phyloP scores from a whole-genome alignment of 306 rosid species.

The Cucurbita ficifolia region DNA sequence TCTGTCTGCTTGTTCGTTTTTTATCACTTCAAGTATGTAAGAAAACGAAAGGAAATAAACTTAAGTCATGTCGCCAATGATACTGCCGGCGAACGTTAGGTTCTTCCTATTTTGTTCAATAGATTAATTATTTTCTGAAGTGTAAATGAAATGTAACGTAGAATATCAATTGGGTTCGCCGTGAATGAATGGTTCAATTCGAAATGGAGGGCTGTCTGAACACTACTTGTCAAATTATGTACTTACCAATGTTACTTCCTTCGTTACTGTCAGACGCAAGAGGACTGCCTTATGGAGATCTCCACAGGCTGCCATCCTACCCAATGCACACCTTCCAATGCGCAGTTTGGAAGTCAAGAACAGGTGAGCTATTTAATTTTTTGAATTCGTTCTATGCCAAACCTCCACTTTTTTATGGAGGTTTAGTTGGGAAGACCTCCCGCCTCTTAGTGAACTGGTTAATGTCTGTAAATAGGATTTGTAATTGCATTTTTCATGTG shows the following conservation, averaged over 20 bases:
- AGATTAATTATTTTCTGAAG: not conserved
- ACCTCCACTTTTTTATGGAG: not conserved
- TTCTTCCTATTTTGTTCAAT: not conserved
- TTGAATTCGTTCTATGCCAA: not conserved
- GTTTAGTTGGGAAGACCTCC: not conserved
- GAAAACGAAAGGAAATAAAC: not conserved
- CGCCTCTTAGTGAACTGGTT: not conserved
- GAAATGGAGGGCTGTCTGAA: not conserved
- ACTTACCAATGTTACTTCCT: not conserved
- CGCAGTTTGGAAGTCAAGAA: slow-evolving; percentile 80
- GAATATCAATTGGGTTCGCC: not conserved
- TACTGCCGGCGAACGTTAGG: not conserved
- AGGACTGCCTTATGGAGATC: slow-evolving; percentile 42
- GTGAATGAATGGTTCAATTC: not conserved
- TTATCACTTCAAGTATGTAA: not conserved
- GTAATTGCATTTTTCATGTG: not conserved
- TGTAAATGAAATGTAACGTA: not conserved
- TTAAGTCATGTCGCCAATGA: not conserved
- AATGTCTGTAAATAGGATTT: not conserved
- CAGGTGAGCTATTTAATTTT: slow-evolving; percentile 27
- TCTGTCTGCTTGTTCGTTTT: not conserved
- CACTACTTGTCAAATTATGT: not conserved
- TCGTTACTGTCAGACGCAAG: slow-evolving; percentile 15
- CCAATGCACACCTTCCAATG: slow-evolving; percentile 81
- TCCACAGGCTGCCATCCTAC: slow-evolving; percentile 46